Conservation (phyloP, 495 filamentous ascomycete genomes). For the Penicillium goetzii region DNA sequence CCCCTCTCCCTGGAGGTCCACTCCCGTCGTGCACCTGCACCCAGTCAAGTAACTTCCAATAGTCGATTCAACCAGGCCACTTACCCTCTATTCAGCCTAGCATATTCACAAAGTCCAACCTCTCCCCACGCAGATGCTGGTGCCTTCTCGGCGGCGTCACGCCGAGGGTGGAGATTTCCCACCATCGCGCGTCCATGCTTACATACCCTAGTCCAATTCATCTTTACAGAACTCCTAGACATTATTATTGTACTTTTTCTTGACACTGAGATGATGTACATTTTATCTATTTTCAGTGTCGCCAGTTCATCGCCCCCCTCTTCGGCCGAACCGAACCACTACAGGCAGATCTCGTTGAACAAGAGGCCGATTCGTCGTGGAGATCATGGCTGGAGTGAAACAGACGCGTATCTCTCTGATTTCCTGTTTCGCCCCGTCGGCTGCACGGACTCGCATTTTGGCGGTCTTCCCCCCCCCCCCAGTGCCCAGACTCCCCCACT, state of each 20-base stretch:
- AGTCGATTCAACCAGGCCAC: background rate
- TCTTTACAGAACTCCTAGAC: background rate
- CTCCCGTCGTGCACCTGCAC: constrained; percentile 3
- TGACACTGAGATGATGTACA: background rate
- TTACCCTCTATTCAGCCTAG: background rate
- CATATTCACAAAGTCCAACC: background rate
- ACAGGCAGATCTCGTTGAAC: background rate
- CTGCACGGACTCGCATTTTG: constrained; percentile 39
- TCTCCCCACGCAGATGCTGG: constrained; percentile 2
- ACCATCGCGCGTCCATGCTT: constrained; percentile 4
- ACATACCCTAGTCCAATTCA: background rate
- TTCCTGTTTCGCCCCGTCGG: constrained; percentile 26
- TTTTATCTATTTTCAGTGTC: constrained; percentile 2
- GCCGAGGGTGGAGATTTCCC: constrained; percentile 3
- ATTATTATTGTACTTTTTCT: constrained; percentile 3
- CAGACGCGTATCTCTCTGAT: constrained; percentile 40
- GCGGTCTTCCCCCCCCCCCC: background rate
- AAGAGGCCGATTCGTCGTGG: constrained; percentile 9
- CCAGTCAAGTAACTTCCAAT: background rate
- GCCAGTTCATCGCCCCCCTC: background rate
- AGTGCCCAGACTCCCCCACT: constrained; percentile 22
- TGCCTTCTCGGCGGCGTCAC: constrained; percentile 4
- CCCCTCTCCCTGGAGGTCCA: constrained; percentile 3
- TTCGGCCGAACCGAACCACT: constrained; percentile 20
- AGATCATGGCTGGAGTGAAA: constrained; percentile 34